A percentile compares a stretch with the other conserved stretches of the same genome.
phyloP scores from a whole-genome alignment of 2,329 filamentous ascomycete species.

The Exophiala xenobiotica region DNA sequence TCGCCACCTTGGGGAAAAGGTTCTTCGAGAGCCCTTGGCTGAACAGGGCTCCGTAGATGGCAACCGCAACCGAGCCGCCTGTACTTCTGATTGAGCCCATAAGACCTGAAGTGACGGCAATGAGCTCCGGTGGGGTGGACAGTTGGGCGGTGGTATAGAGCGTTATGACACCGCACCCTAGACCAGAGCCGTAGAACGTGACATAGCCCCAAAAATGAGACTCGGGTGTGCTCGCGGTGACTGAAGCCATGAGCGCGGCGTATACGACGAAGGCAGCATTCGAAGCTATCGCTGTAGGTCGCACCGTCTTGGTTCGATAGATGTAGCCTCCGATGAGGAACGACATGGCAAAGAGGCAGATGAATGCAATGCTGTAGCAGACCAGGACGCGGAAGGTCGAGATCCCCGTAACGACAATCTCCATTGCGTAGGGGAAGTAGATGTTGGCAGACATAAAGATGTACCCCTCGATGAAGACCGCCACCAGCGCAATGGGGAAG shows the following conservation, averaged over 20 bases:
- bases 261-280: conserved; percentile 7
- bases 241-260: conserved; percentile 15
- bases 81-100: conserved; percentile 15
- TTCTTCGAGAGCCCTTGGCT: conserved; percentile 8
- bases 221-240: conserved; percentile 1
- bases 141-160: conserved; percentile 21
- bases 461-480: conserved; percentile 4
- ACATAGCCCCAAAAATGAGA: conserved; percentile 21
- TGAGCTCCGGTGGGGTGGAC: conserved; percentile 17
- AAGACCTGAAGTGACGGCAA: conserved; percentile 19
- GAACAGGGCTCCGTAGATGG: conserved; percentile 19
- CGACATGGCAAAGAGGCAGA: not conserved
- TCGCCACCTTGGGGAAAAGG: conserved; percentile 17
- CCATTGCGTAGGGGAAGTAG: conserved; percentile 2
- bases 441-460: conserved; percentile 3
- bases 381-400: not conserved
- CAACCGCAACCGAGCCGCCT: conserved; percentile 19
- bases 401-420: not conserved
- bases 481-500: conserved; percentile 56
- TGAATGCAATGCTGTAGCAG: not conserved
- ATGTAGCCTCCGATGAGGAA: conserved; percentile 6
- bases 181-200: conserved; percentile 14
- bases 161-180: conserved; percentile 17
- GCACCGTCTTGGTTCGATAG: conserved; percentile 6
- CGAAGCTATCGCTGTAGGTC: conserved; percentile 1